Percentiles rank a stretch among this genome's conserved stretches.
phyloP scores from a whole-genome alignment of 2,329 filamentous ascomycete genomes.

The Laburnicola sp. region DNA sequence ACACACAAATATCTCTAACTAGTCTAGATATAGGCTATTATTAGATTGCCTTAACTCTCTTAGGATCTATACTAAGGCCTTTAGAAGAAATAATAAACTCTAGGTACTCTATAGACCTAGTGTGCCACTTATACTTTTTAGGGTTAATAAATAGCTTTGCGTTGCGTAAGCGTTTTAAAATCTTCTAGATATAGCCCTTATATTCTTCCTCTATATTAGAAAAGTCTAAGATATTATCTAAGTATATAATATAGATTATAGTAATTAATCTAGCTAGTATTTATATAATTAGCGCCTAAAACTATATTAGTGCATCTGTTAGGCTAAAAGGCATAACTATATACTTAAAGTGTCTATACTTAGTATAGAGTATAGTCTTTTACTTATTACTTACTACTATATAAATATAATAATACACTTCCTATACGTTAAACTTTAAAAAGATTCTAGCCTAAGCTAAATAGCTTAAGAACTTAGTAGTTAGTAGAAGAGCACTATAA shows the following conservation, averaged over 20 bases:
- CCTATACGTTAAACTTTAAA: too few relatives aligned
- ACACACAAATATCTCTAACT: too few relatives aligned
- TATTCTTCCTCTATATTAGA: slow-evolving; percentile 24
- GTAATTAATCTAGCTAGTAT: slow-evolving; percentile 5
- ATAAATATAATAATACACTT: too few relatives aligned
- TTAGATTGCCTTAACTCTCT: slow-evolving; percentile 28
- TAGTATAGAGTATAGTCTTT: too few relatives aligned
- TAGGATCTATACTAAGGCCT: slow-evolving; percentile 29
- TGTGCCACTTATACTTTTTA: slow-evolving; percentile 39
- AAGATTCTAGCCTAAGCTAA: too few relatives aligned
- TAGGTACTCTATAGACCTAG: slow-evolving; percentile 33
- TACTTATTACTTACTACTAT: too few relatives aligned
- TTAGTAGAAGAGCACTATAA: too few relatives aligned
- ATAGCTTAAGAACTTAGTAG: too few relatives aligned
- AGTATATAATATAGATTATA: too few relatives aligned
- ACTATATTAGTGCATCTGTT: not conserved
- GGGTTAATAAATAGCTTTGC: slow-evolving; percentile 18
- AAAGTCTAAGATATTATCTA: slow-evolving; percentile 23
- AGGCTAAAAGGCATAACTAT: not conserved
- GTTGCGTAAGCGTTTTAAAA: slow-evolving; percentile 16
- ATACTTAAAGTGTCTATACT: too few relatives aligned
- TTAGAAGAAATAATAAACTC: slow-evolving; percentile 30
- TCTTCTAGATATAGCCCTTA: slow-evolving; percentile 22
- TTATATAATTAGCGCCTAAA: slow-evolving; percentile 4
- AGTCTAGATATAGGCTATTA: slow-evolving; percentile 20